Evolutionary conservation across 192 early-diverging fungal genomes (phyloP), one percentile per base, ranked within the genome.

Genomic region (Cladochytrium replicatum): DNA sequence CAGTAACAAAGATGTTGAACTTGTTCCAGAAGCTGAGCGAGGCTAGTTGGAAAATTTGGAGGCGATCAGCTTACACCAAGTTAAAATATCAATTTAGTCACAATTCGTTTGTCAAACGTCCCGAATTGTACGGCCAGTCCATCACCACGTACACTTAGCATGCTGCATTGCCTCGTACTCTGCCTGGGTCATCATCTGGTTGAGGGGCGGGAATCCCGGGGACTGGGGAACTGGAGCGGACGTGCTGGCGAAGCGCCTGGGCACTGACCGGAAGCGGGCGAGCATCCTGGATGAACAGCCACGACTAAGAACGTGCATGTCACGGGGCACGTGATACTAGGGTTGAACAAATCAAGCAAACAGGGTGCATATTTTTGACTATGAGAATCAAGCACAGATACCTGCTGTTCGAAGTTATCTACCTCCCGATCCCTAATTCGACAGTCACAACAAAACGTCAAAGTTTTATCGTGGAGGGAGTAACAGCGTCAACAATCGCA

Each of bases 351-450:
- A n/a, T n/a, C n/a, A n/a, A n/a, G n/a, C n/a, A n/a, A n/a, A n/a
- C n/a, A n/a, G n/a, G n/a, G n/a, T n/a, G n/a, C n/a, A n/a, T n/a
- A n/a, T n/a, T n/a, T n/a, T n/a, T n/a, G n/a, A n/a, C n/a, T n/a
- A n/a, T n/a, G n/a, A n/a, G n/a, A n/a, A n/a, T 64, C 56, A 68
- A 68, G 50, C 54, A 62, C 54, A 54, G 66, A 9, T 67, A 58
- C 38, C 43, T 63, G 13, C 41, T 57, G 2, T 48, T 61, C 48
- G 40, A 54, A 27, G 21, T 67, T 27, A 15, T 7, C 48, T 61
- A 22, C 29, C 29, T 26, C 43, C 28, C 11, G 13, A n/a, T 26
- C 4, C 2, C 43, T 15, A 21, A 50, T 55, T 49, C 46, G 6
- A 50, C 45, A 31, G 27, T 15, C 25, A 21, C 44, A 28, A 52